Base-by-base conservation (phyloP, 2,329 filamentous ascomycete genomes). In the Cladosporium oxysporum region DNA sequence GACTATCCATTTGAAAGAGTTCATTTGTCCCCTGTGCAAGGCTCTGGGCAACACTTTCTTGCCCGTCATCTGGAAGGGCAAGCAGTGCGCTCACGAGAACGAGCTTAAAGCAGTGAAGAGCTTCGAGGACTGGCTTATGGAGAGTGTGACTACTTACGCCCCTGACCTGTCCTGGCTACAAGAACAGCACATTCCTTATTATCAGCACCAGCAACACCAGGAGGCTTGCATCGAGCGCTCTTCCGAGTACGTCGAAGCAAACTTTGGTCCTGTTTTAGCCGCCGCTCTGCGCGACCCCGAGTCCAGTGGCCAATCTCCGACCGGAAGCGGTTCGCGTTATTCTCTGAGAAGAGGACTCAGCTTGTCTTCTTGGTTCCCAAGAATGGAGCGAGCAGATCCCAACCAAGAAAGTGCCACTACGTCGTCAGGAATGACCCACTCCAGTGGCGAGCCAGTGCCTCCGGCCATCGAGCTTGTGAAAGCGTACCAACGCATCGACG, bases 21-120 rank as follows among this genome's bases (percentile, higher is more conserved):
- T 99, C 76, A 91, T 98, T 64, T 99, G 95, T 72, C 95, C 95
- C 1, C 83, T 99, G 0, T 99, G 95, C 82, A 99, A 99, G 79
- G 96, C 95, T 3, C 84, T 99, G 0, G 95, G 95, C 2, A 99
- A 99, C 75, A 87, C 92, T 0, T 99, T 99, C 79, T 78, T 99
- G 44, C 96, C 96, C 0, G 92, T 99, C 68, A 89, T 96, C 44
- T 99, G 95, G 95, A 96, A 93, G 76, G 91, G 91, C 29, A 91
- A 96, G 71, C 91, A 97, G 75, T 87, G 88, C 1, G 92, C 93
- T 68, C 89, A 92, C 0, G 90, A 91, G 3, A 83, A 87, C n/a
- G 80, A 97, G 47, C 65, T 76, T 16, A 73, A 76, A 49, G 70
- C 75, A 29, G 88, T 5, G 75, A 83, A 35, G 78, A 78, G 21